These are phyloP conservation scores for Durusdinium trenchii DNA, from an alignment of 73 alveolate species.

Conservation along the genomic window DNA sequence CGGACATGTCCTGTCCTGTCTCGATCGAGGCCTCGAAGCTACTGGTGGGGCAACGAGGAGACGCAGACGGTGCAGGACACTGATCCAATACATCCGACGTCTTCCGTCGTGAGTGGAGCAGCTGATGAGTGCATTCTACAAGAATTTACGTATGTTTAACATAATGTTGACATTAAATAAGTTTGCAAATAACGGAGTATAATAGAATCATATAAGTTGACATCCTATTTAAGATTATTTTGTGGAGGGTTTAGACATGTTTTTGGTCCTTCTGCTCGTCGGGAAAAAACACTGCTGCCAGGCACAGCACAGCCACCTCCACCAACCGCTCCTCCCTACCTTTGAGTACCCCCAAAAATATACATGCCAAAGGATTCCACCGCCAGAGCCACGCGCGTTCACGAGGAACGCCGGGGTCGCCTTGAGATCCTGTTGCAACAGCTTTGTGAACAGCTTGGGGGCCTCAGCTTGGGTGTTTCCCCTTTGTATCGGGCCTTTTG, in stretches of 20 bases:
- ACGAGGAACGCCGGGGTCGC: too few species aligned
- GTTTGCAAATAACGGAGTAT: background rate
- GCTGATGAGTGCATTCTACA: background rate
- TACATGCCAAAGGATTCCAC: background rate
- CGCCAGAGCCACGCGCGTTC: too few species aligned
- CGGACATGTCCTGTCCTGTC: background rate
- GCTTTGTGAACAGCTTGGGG: too few species aligned
- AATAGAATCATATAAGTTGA: background rate
- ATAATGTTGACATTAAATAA: background rate
- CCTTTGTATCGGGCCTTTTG: too few species aligned
- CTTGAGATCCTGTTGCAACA: too few species aligned
- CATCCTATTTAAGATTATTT: background rate
- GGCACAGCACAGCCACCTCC: too few species aligned
- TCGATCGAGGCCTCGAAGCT: constrained; percentile 33
- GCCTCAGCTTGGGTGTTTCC: too few species aligned
- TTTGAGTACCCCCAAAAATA: background rate
- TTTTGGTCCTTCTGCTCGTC: too few species aligned
- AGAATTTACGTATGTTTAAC: background rate
- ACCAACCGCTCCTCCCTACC: background rate
- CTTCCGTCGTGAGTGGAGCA: background rate
- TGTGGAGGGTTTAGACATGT: background rate
- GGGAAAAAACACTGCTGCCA: too few species aligned
- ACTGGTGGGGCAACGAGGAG: constrained; percentile 72
- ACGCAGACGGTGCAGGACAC: constrained; percentile 68
- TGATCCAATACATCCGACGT: background rate